Evolutionary conservation across 495 filamentous ascomycete genomes (phyloP).

Genomic region (Aspergillus incahuasiensis): DNA sequence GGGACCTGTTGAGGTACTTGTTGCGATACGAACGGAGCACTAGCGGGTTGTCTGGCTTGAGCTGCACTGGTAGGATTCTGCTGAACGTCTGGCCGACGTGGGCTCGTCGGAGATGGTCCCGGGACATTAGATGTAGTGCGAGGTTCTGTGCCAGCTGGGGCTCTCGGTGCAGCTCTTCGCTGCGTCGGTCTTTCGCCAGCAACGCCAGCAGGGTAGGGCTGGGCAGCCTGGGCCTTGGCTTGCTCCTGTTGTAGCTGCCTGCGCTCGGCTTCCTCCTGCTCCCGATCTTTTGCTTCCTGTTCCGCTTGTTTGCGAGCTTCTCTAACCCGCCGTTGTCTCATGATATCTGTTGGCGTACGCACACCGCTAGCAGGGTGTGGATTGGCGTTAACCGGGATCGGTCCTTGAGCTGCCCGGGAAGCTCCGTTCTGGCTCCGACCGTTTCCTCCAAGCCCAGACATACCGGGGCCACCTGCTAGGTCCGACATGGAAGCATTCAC

Average conservation of each 20-base stretch:
- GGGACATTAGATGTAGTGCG: conserved; percentile 5
- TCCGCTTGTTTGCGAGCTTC: conserved; percentile 64
- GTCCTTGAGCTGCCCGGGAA: conserved; percentile 41
- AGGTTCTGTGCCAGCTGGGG: conserved; percentile 23
- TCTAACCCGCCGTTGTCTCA: conserved; percentile 64
- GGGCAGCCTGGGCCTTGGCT: conserved; percentile 31
- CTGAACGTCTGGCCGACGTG: conserved; percentile 13
- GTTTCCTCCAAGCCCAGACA: conserved; percentile 34
- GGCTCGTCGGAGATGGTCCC: conserved; percentile 10
- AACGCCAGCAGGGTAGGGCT: conserved; percentile 55
- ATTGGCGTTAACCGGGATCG: conserved; percentile 45
- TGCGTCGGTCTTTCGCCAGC: conserved; percentile 43
- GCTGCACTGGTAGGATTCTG: conserved; percentile 13
- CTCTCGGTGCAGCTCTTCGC: conserved; percentile 32
- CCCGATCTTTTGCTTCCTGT: conserved; percentile 42
- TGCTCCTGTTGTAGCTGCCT: conserved; percentile 49
- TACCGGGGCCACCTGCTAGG: conserved; percentile 54
- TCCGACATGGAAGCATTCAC: conserved; percentile 95
- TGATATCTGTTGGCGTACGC: conserved; percentile 64
- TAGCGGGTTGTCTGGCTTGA: conserved; percentile 4
- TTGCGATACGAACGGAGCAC: conserved; percentile 11
- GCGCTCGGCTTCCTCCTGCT: conserved; percentile 51
- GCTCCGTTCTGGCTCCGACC: conserved; percentile 47
- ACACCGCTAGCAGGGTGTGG: conserved; percentile 41
- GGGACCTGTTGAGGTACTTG: background rate